Evolutionary conservation across 1,284 basidiomycete species (phyloP), one percentile per base, ranked within the genome.

Genomic region (Cutaneotrichosporon cyanovorans): DNA sequence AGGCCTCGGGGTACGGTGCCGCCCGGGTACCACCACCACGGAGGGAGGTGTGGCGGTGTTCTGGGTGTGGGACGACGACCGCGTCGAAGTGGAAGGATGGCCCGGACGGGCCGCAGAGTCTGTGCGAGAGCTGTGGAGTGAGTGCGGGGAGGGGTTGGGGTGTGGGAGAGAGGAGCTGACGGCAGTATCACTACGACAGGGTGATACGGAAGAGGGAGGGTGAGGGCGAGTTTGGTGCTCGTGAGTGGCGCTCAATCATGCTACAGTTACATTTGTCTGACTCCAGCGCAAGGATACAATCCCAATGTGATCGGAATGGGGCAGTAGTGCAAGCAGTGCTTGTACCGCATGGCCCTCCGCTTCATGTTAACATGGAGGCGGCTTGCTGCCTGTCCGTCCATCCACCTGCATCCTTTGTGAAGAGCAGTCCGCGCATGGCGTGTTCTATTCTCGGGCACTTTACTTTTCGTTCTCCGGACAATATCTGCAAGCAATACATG

Each of bases 121-220:
- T 66, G 34, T 66, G 62, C 42, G 51, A 60, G 33, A 42, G 41
- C 6, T 66, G 63, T 41, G 60, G 60, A 2, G 63, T 65, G 46
- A 58, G 63, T 62, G 15, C 11, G 21, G 3, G 3, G 33, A 10
- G 18, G 30, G 18, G 11, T 19, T 4, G n/a, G n/a, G 7, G 20
- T 19, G 19, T n/a, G 28, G 12, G 20, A 32, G n/a, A 10, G 32
- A 16, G 32, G 23, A 33, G 31, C 12, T 15, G 6, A 16, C 36
- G 3, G 11, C 42, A 50, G 48, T 43, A 42, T 32, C 50, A 48
- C 21, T 42, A 45, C 19, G 46, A 52, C 20, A 35, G 32, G 9
- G 35, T 52, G 5, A 4, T 30, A 2, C 39, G 46, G 5, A 48
- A 48, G 16, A 45, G 45, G 30, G 38, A 32, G 2, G 45, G 39